phyloP scores from a whole-genome alignment of 192 early-diverging fungal species.

The Phlyctochytrium arcticum region DNA sequence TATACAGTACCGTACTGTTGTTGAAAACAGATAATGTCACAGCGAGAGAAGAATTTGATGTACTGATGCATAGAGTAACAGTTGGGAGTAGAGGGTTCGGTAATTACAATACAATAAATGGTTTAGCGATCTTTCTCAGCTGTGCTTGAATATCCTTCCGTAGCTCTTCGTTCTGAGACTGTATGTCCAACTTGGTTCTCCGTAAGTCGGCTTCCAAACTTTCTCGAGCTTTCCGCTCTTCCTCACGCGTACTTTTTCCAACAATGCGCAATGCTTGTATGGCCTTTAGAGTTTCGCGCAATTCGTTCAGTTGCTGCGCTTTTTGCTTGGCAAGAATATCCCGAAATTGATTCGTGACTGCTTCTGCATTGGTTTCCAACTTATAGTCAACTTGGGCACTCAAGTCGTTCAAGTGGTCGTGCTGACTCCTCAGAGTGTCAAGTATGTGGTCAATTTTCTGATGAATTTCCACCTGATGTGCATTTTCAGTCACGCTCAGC shows the following conservation, averaged over 20 bases:
- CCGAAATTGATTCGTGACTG: neutral
- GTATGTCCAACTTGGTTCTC: neutral
- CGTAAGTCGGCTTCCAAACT: neutral
- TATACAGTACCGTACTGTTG: no score
- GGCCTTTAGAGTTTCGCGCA: neutral
- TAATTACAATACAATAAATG: slow-evolving; percentile 11
- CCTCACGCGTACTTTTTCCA: neutral
- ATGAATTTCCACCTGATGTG: neutral
- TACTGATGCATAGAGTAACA: no score
- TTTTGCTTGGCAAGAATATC: neutral
- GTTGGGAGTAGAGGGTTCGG: no score
- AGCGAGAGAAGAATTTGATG: no score
- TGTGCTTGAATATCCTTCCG: slow-evolving; percentile 1
- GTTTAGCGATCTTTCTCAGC: slow-evolving; percentile 1
- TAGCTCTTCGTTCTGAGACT: neutral
- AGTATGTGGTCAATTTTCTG: neutral
- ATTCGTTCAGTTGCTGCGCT: neutral
- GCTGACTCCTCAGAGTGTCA: neutral
- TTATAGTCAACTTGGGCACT: neutral
- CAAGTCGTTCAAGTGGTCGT: neutral
- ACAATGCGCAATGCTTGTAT: neutral
- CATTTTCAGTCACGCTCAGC: neutral
- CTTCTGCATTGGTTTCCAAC: neutral
- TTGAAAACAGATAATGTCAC: no score
- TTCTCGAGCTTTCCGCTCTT: slow-evolving; percentile 2